Base-by-base conservation (phyloP, 2,329 filamentous ascomycete genomes). In the Alternaria novae-zelandiae region DNA sequence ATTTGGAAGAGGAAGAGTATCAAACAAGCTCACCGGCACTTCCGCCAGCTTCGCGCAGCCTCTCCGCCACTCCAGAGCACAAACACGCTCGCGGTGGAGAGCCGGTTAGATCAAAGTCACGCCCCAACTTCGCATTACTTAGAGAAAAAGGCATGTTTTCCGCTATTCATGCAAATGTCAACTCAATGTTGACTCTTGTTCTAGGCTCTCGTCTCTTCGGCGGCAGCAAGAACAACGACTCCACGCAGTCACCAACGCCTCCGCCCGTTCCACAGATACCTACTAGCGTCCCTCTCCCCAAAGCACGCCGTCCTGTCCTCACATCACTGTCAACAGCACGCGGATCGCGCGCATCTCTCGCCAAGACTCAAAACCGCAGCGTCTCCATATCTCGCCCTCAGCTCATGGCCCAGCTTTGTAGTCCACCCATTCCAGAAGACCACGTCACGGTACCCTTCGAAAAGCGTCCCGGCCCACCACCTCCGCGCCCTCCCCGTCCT, bases 171-270 rank as follows among this genome's bases (percentile, higher is more conserved):
- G 5, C 28, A 36, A 2, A 15, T 2, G 2, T 11, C 12, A 3
- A 41, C 9, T 20, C 15, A 23, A 54, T 20, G 5, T 44, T 54
- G 21, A 64, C 41, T 23, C 12, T 4, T 53, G 4, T 26, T 26
- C 6, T 6, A 71, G 71, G 69, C 36, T 73, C 67, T 2, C 64
- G 61, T 8, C 32, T 74, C 53, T 73, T 73, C 43, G 51, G 59
- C 49, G 57, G 51, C 32, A 59, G 43, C 13, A 55, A 54, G 11
- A 26, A 54, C 6, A 13, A 7, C 30, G n/a, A 13, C 15, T 15
- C 20, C 9, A 28, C 50, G 20, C 49, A 63, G n/a, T 56, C 56
- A 13, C 51, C 62, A 7, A 67, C 70, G n/a, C 67, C 60, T 23
- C 70, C 67, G 12, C 70, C 64, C 1, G 8, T 65, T 5, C 71